Base-by-base conservation (phyloP, 2,329 filamentous ascomycete species). In the Diaporthe aspalathi region DNA sequence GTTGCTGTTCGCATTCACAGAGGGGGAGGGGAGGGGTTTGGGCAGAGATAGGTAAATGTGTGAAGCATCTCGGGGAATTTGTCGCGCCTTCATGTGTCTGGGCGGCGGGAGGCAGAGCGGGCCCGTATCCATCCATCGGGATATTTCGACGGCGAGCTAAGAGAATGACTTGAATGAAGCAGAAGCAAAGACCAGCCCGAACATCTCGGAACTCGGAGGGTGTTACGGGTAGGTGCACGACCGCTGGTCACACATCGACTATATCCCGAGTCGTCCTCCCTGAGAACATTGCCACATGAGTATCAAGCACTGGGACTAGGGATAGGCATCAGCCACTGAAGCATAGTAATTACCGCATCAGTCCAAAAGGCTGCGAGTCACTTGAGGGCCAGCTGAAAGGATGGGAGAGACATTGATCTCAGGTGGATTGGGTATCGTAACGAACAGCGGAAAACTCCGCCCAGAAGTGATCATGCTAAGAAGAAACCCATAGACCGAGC, bases 401-500 rank as follows among this genome's bases (percentile, higher is more conserved):
- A 2, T 20, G n/a, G 24, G 14, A n/a, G 43, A 40, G 16, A 40
- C 24, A n/a, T 35, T n/a, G 32, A 40, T 50, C 53, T 52, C 38
- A 50, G 22, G 49, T 24, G 32, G 5, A 32, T 60, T 52, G 67
- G 67, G 67, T 68, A 68, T 68, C 67, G 32, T 43, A 22, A 32
- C n/a, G 53, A 50, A 49, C 2, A 22, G 43, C 20, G 27, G 22
- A 49, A 63, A 20, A 43, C 49, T 63, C 57, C 43, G 40, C 57
- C 40, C 57, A 50, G 24, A 62, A 47, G 20, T 38, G 29, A 35
- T 27, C 43, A 50, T 65, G 29, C 60, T 29, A 38, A 50, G n/a
- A 35, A 20, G 12, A 63, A 38, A 16, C 12, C 45, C 12, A 65
- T n/a, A 27, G 38, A 43, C 53, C 16, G 22, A 50, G 17, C 3